Evolutionary conservation across 768 basidiomycete species (phyloP).

Genomic region (Ephemerocybe angulata): DNA sequence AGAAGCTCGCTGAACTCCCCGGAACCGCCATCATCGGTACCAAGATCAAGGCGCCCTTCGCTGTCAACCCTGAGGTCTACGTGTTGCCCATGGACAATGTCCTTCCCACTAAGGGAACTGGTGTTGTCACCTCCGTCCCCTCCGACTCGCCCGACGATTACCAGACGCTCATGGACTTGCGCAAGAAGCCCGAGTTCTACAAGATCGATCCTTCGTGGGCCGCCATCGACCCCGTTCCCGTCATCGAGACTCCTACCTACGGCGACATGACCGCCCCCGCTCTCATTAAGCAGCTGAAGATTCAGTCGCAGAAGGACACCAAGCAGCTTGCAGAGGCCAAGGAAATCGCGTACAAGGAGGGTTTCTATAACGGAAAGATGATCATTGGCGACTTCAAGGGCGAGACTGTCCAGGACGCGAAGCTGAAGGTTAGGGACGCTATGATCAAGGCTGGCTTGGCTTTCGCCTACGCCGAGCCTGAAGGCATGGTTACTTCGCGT

Average conservation of each 20-base stretch:
- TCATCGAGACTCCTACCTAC: constrained; percentile 86
- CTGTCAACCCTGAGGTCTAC: constrained; percentile 80
- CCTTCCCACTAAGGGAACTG: constrained; percentile 96
- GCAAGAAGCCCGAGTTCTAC: constrained; percentile 96
- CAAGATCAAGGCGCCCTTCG: constrained; percentile 84
- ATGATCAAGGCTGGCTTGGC: constrained; percentile 79
- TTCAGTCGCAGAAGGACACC: constrained; percentile 90
- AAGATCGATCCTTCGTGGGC: constrained; percentile 90
- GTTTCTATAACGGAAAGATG: constrained; percentile 95
- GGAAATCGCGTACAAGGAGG: constrained; percentile 97
- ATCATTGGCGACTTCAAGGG: constrained; percentile 89
- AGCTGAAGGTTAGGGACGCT: constrained; percentile 77
- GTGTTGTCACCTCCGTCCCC: constrained; percentile 96
- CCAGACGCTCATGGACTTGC: constrained; percentile 82
- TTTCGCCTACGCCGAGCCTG: constrained; percentile 93
- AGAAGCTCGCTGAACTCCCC: constrained; percentile 72
- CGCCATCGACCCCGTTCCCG: constrained; percentile 79
- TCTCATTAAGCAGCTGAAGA: constrained; percentile 84
- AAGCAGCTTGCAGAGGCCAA: constrained; percentile 96
- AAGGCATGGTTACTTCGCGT: constrained; percentile 83
- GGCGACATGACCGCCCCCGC: constrained; percentile 86
- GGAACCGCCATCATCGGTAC: constrained; percentile 84
- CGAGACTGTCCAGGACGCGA: constrained; percentile 84
- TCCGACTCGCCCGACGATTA: constrained; percentile 99
- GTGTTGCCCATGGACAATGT: constrained; percentile 99